phyloP scores from a whole-genome alignment of 2,329 filamentous ascomycete species.

The Amesomyces nigricolor region DNA sequence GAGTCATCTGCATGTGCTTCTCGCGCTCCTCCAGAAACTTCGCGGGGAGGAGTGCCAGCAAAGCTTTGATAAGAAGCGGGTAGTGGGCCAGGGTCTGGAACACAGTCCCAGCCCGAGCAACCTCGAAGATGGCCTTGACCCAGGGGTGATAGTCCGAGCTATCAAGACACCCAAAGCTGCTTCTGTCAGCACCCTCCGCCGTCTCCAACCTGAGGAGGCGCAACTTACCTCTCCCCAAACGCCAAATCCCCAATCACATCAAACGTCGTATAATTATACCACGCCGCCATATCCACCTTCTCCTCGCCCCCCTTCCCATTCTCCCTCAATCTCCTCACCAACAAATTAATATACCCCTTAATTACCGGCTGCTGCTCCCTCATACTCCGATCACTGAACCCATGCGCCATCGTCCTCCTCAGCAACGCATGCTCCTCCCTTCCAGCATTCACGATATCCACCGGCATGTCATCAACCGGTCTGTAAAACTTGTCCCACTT shows the following conservation, averaged over 20 bases:
- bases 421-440: slow-evolving; percentile 33
- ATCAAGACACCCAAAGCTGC: slow-evolving; percentile 24
- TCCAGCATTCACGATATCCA: slow-evolving; percentile 30
- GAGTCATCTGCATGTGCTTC: slow-evolving; percentile 19
- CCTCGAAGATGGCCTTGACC: slow-evolving; percentile 24
- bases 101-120: slow-evolving; percentile 20
- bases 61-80: slow-evolving; percentile 14
- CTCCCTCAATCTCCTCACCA: slow-evolving; percentile 30
- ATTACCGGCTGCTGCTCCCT: slow-evolving; percentile 39
- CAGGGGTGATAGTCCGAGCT: slow-evolving; percentile 23
- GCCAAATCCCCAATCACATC: slow-evolving; percentile 29
- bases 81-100: slow-evolving; percentile 22
- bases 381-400: slow-evolving; percentile 37
- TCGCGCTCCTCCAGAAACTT: slow-evolving; percentile 19
- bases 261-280: slow-evolving; percentile 36
- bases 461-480: slow-evolving; percentile 24
- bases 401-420: slow-evolving; percentile 35
- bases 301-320: slow-evolving; percentile 3
- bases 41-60: slow-evolving; percentile 18
- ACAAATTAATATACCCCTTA: slow-evolving; percentile 33
- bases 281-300: slow-evolving; percentile 27
- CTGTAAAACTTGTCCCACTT: slow-evolving; percentile 31
- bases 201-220: too few relatives aligned
- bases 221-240: slow-evolving; percentile 23
- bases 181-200: not conserved